These are phyloP conservation scores for Oryza brachyantha DNA, from an alignment of 176 grass and related monocot species.

Conservation along the genomic window DNA sequence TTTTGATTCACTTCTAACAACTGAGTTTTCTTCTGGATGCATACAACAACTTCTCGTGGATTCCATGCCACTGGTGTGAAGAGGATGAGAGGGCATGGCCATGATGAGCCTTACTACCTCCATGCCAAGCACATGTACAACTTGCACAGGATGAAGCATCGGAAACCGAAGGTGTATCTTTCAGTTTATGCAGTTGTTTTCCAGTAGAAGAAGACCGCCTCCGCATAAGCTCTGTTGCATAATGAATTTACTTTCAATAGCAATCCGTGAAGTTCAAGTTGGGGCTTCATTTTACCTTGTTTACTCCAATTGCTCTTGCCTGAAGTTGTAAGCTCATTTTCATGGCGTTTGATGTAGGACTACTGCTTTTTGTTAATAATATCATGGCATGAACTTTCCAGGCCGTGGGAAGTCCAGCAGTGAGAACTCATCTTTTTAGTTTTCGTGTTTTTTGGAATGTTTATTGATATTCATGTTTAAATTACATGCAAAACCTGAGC, in stretches of 20 bases:
- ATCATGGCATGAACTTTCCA: conserved; percentile 43
- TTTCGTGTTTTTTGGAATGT: not conserved
- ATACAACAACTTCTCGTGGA: conserved; percentile 49
- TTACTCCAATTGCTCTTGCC: conserved; percentile 16
- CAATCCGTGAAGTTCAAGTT: conserved; percentile 37
- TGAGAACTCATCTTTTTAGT: not conserved
- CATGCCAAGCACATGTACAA: conserved; percentile 99
- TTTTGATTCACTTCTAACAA: not conserved
- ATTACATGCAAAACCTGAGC: not conserved
- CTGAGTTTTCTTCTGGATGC: conserved; percentile 2
- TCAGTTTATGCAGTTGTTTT: conserved; percentile 68
- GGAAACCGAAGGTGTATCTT: conserved; percentile 48
- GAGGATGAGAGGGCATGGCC: conserved; percentile 70
- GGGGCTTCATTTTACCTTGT: conserved; percentile 26
- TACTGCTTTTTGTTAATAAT: conserved; percentile 45
- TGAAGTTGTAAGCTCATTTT: conserved; percentile 37
- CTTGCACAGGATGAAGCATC: conserved; percentile 85
- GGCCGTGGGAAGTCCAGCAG: conserved; percentile 23
- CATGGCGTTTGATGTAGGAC: conserved; percentile 20
- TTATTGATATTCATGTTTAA: not conserved
- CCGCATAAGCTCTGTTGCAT: conserved; percentile 46
- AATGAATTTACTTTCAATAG: conserved; percentile 23
- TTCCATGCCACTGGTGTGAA: conserved; percentile 78
- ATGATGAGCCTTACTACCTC: conserved; percentile 65
- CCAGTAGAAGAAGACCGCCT: conserved; percentile 77